These are phyloP conservation scores for Leucocoprinus sp. DNA, from an alignment of 768 basidiomycete genomes.

Conservation along the genomic window DNA sequence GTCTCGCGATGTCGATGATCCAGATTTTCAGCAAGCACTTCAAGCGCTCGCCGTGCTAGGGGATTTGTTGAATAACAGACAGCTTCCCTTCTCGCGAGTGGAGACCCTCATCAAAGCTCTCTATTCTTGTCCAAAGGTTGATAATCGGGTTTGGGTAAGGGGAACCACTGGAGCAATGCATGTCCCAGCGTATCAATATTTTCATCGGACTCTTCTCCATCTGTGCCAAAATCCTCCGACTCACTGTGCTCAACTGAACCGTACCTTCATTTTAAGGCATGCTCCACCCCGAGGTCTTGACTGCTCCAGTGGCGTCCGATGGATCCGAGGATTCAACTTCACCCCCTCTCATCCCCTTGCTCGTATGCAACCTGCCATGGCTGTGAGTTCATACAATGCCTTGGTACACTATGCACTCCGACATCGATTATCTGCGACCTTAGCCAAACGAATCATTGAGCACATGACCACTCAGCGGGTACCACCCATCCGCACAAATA, in stretches of 20 bases:
- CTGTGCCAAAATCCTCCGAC: slow-evolving; percentile 29
- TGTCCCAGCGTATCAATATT: slow-evolving; percentile 38
- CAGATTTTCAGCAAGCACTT: slow-evolving; percentile 30
- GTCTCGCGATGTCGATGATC: slow-evolving; percentile 21
- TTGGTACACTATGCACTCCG: slow-evolving; percentile 62
- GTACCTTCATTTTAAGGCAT: neutral
- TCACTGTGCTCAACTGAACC: neutral
- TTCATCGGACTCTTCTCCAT: slow-evolving; percentile 37
- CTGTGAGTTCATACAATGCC: slow-evolving; percentile 38
- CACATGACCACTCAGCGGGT: slow-evolving; percentile 44
- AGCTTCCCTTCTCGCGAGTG: slow-evolving; percentile 37
- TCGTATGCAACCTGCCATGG: slow-evolving; percentile 15
- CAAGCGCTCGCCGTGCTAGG: slow-evolving; percentile 60
- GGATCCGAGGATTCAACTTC: slow-evolving; percentile 6
- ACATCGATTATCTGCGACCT: slow-evolving; percentile 41
- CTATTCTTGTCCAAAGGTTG: slow-evolving; percentile 35
- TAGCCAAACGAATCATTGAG: slow-evolving; percentile 40
- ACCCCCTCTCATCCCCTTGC: neutral
- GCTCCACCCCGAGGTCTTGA: neutral
- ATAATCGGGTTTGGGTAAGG: slow-evolving; percentile 30
- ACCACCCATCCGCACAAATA: slow-evolving; percentile 22
- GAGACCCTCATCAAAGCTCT: slow-evolving; percentile 38
- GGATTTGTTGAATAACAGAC: slow-evolving; percentile 38
- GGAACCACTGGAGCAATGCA: slow-evolving; percentile 18
- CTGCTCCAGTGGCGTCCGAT: neutral